Conservation (phyloP, 2,329 filamentous ascomycete genomes). For the Cercospora zeae-maydis region DNA sequence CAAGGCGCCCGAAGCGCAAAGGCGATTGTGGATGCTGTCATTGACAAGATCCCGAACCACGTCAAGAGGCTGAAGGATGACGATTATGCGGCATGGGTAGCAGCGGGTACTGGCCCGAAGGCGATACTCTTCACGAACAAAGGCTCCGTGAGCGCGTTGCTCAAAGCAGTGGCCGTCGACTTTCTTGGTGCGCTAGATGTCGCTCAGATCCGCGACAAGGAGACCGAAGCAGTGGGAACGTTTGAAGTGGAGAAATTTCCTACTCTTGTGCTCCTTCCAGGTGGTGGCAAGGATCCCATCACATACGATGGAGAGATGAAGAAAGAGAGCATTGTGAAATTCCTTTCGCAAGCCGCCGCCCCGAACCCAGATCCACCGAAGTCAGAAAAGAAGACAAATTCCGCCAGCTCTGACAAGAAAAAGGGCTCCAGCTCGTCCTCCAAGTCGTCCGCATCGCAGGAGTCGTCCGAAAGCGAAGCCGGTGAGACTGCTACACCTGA, state of each 20-base stretch:
- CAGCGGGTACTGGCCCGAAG: constrained; percentile 68
- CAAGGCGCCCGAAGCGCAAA: constrained; percentile 79
- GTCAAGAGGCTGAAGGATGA: constrained; percentile 79
- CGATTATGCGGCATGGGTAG: constrained; percentile 67
- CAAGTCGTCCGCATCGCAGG: constrained; percentile 51
- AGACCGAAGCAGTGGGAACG: constrained; percentile 64
- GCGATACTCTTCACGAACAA: constrained; percentile 93
- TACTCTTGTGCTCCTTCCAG: constrained; percentile 73
- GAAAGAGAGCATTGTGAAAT: constrained; percentile 75
- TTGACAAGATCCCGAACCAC: constrained; percentile 86
- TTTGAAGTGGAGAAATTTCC: constrained; percentile 79
- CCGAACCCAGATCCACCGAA: constrained; percentile 75
- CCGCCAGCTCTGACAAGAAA: constrained; percentile 45
- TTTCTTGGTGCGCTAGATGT: constrained; percentile 77
- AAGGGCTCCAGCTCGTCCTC: constrained; percentile 46
- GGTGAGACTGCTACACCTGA: constrained; percentile 49
- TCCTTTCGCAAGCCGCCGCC: constrained; percentile 72
- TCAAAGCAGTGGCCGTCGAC: constrained; percentile 84
- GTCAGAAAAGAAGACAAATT: constrained; percentile 44
- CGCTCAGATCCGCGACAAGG: constrained; percentile 80
- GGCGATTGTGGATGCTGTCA: constrained; percentile 79
- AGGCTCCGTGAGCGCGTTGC: constrained; percentile 75
- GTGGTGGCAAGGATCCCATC: constrained; percentile 63
- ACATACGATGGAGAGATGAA: constrained; percentile 80
- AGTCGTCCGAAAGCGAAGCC: constrained; percentile 48